Percentiles rank a stretch among this genome's conserved stretches.
These are phyloP conservation scores for Yamadazyma conglobata DNA, from an alignment of 1,139 yeast species.

Conservation along the genomic window DNA sequence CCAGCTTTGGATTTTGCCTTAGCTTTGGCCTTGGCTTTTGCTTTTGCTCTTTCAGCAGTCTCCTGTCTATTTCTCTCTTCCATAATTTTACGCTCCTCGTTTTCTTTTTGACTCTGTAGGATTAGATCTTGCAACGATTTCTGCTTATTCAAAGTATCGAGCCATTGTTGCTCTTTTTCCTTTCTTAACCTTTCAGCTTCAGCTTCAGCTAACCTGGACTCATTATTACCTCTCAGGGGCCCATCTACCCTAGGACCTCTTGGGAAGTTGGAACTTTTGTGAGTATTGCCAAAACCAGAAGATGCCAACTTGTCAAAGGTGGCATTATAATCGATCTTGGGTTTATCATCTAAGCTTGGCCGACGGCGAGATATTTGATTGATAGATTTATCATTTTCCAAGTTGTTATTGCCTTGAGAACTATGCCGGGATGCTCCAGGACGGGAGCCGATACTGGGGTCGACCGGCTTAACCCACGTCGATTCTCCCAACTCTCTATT, in stretches of 20 bases:
- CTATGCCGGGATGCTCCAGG: constrained; percentile 10
- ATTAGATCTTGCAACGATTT: constrained; percentile 36
- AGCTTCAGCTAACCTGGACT: constrained; percentile 23
- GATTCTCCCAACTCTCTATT: constrained; percentile 45
- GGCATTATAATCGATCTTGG: no score
- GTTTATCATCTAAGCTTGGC: background rate
- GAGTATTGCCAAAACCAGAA: no score
- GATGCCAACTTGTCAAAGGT: no score
- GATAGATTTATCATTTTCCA: constrained; percentile 1
- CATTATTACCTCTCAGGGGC: constrained; percentile 9
- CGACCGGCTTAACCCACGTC: constrained; percentile 52
- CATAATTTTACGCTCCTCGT: constrained; percentile 17
- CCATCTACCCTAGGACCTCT: constrained; percentile 6
- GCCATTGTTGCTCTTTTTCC: constrained; percentile 32
- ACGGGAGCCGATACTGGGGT: no score
- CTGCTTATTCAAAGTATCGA: constrained; percentile 31
- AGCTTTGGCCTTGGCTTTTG: constrained; percentile 12
- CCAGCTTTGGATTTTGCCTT: constrained; percentile 14
- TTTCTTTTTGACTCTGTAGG: constrained; percentile 30
- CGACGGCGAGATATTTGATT: constrained; percentile 3
- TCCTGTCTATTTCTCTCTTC: constrained; percentile 14
- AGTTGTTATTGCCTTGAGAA: background rate
- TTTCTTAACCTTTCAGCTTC: constrained; percentile 35
- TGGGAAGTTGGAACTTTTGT: constrained; percentile 1
- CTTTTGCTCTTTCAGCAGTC: constrained; percentile 10